Conservation (phyloP, 768 basidiomycete species). For the Termitomyces sp. region DNA sequence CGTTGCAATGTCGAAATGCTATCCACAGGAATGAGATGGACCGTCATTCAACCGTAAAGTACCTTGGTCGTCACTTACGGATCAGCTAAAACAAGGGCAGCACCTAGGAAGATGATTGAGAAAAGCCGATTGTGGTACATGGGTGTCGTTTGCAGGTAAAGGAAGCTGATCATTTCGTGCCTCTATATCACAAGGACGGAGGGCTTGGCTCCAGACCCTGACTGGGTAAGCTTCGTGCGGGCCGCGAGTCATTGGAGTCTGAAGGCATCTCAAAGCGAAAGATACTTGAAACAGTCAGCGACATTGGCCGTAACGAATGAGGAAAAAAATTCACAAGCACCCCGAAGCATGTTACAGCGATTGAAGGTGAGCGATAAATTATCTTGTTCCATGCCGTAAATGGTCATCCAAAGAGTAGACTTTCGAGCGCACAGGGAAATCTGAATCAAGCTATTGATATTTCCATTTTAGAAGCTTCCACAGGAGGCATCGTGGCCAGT, state of each 20-base stretch:
- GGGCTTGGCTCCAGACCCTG: background rate
- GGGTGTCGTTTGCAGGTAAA: background rate
- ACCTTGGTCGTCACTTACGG: background rate
- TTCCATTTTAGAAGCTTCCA: background rate
- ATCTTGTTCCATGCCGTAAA: background rate
- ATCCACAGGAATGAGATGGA: background rate
- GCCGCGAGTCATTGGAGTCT: background rate
- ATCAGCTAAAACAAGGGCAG: slow-evolving; percentile 1
- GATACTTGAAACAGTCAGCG: background rate
- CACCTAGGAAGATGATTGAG: background rate
- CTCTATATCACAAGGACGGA: background rate
- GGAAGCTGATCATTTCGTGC: background rate
- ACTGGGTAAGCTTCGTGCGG: background rate
- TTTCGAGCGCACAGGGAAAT: no score
- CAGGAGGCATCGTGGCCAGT: slow-evolving; percentile 8
- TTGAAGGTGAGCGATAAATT: background rate
- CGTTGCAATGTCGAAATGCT: slow-evolving; percentile 16
- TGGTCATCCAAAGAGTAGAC: no score
- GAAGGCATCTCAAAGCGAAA: background rate
- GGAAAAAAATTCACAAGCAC: background rate
- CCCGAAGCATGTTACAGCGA: background rate
- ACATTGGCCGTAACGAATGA: background rate
- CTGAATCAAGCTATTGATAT: background rate
- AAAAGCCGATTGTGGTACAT: slow-evolving; percentile 3
- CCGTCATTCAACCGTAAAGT: background rate